Evolutionary conservation across 164 flowering plant genomes (phyloP), one percentile per base, ranked within the genome.

Genomic region (Umbellularia californica): DNA sequence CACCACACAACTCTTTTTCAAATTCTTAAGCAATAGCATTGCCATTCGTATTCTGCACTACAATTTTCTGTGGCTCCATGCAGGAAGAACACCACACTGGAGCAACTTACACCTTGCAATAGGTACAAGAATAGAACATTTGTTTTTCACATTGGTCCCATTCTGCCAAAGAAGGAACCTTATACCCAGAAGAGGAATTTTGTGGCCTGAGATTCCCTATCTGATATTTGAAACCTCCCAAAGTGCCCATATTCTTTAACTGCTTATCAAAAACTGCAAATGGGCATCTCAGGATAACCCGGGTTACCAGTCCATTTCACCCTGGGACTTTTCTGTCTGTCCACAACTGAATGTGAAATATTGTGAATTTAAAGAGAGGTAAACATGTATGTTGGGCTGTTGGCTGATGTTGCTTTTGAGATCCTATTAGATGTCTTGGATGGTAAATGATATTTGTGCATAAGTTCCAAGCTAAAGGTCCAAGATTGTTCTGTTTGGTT

Each of bases 71-170:
- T 58, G 51, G 33, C 47, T 41, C 63, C 47, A 50, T 66, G 70
- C 76, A 74, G 35, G 67, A 74, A 74, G 70, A 52, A 55, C 72
- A 27, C 15, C 58, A 58, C 15, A 33, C 65, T 35, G 35, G 83
- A 80, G 82, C 82, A 79, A 78, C 77, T 80, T 79, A 84, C 71
- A 69, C 86, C 87, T 82, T 83, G 85, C 89, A 84, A 81, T 78
- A 74, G 89, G 85, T 87, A 85, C 88, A 81, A 79, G 94, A 88
- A 88, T 89, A 82, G 86, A 74, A 60, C 64, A 75, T 75, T 78
- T 82, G 75, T 81, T 74, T 81, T 83, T 83, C 71, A 47, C 76
- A 78, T 83, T 81, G 80, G 83, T 72, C 84, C 85, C 84, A 63
- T 76, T 79, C 78, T 69, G 75, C 78, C 84, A 71, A 87, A 77